These are phyloP conservation scores for Erigeron philadelphicus DNA, from an alignment of 140 eudicot genomes.

Conservation along the genomic window DNA sequence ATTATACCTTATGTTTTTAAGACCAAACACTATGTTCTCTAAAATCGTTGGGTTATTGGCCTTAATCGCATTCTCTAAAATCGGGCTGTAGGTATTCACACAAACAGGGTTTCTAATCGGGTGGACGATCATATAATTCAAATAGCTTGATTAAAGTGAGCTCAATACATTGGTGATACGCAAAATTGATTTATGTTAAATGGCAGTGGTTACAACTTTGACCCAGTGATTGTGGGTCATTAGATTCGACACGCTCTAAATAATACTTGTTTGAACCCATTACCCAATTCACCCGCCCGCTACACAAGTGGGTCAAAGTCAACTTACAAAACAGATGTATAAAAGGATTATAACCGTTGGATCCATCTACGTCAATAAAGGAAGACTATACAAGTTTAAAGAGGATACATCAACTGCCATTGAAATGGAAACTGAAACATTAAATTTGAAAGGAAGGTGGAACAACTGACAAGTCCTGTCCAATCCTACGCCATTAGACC, in stretches of 20 bases:
- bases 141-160: neutral
- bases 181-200: neutral
- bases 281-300: too few species aligned
- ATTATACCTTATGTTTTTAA: neutral
- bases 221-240: neutral
- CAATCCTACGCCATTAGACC: neutral
- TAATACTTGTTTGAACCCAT: too few species aligned
- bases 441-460: neutral
- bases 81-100: neutral
- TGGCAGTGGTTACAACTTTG: neutral
- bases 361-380: neutral
- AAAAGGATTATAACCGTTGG: neutral
- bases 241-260: too few species aligned
- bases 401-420: conserved; percentile 13
- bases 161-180: neutral
- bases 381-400: neutral
- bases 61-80: neutral
- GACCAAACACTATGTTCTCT: too few species aligned
- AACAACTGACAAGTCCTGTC: too few species aligned
- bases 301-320: too few species aligned
- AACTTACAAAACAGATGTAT: neutral
- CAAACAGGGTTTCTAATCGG: neutral
- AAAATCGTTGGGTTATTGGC: neutral
- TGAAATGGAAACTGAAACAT: neutral
- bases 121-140: neutral